Base-by-base conservation (phyloP, 2,329 filamentous ascomycete genomes). In the Nannizziopsis arthrosporioides region DNA sequence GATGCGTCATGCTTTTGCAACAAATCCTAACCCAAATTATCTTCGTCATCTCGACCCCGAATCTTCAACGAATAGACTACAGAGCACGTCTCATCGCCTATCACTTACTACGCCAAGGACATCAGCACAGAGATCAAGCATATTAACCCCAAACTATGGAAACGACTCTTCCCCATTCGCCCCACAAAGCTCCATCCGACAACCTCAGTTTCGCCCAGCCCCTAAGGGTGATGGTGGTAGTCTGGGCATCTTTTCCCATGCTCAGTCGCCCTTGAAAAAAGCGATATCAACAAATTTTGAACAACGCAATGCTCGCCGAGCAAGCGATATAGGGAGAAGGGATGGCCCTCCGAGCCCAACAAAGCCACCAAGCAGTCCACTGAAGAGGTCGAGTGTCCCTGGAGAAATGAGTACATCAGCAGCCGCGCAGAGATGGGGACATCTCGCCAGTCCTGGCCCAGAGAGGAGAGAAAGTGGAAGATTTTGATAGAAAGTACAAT, bases 21-120 rank as follows among this genome's bases (percentile, higher is more conserved):
- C 84, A 1, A 85, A 88, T 50, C 83, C 86, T 3, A 95, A 95
- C 61, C 81, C 84, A 0, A 86, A 84, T 61, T 92, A 92, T 61
- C 67, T 77, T 30, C 77, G 76, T 51, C 80, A 87, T 55, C 75
- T 87, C 54, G 80, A 89, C 57, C 81, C 84, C 0, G 80, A 89
- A 41, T 71, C 69, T 40, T 57, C 53, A 63, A 60, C 54, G 52
- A 67, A 65, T 59, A 47, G 63, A 15, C 17, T 32, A 30, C 67
- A 40, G 67, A 64, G 56, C 61, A 69, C 56, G 72, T 69, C 58
- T 34, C 73, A 71, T 2, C 72, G 73, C 30, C 52, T 48, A 47
- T 53, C 56, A 42, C 50, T 46, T 41, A 49, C 47, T 44, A 54
- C 45, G 35, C 54, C 47, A 31, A 55, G 31, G 51, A 58, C 41